Base-by-base conservation (phyloP, 805 yeast species). In the Wickerhamomyces canadensis region DNA sequence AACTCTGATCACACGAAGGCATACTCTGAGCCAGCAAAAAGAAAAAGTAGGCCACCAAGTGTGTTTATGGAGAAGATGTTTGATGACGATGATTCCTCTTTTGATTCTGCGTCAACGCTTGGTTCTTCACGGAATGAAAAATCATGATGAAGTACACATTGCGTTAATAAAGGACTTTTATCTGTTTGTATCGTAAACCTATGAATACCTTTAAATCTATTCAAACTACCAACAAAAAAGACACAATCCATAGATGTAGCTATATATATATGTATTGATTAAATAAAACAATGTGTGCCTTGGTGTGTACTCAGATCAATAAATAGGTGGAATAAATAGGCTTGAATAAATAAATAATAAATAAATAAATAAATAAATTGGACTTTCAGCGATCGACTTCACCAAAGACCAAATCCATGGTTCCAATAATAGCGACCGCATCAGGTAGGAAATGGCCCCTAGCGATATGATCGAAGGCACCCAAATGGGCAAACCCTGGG, bases 321-420 rank as follows among this genome's bases (percentile, higher is more conserved):
- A n/a, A n/a, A n/a, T n/a, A n/a, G n/a, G n/a, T n/a, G 10, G 33
- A 37, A 38, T 35, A 36, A 42, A 39, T 39, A 42, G 27, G 19
- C 14, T 29, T 34, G 27, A 36, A 28, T 35, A 19, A 26, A 32
- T 31, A 32, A 35, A 12, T 30, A 31, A 18, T 13, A 23, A 24
- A 12, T 25, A 13, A 14, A 19, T 18, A 12, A 8, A 23, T 23
- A 9, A 12, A 15, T n/a, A 4, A 14, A 28, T n/a, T 28, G 16
- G 21, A 11, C n/a, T 10, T 8, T 43, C 22, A 85, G 68, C 95
- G 88, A 68, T 86, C 95, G 52, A 86, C 95, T 65, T 86, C 95
- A 57, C 95, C 95, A 58, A 86, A 86, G 61, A 86, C 95, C 63
- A 86, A 76, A 69, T 86, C 95, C 95, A 86, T 85, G 43, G 95